Evolutionary conservation across 345 rosid genomes (phyloP).

Genomic region (Sisymbrium altissimum): DNA sequence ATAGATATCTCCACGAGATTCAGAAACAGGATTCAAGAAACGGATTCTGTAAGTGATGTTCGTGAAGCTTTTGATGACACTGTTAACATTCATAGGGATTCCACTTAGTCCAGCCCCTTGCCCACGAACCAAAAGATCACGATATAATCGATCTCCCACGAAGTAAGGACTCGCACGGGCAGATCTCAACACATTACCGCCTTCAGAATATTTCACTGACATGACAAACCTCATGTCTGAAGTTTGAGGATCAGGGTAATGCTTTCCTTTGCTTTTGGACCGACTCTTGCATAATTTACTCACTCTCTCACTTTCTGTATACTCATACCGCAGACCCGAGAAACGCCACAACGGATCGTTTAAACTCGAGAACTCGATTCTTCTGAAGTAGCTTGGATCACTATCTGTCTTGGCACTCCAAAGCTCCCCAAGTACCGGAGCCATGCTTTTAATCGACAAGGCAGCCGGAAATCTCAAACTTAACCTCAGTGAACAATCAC

Average conservation of each 20-base stretch:
- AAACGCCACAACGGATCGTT: slow-evolving; percentile 27
- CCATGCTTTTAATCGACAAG: slow-evolving; percentile 45
- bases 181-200: slow-evolving; percentile 32
- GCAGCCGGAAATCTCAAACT: slow-evolving; percentile 58
- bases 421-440: slow-evolving; percentile 52
- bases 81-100: slow-evolving; percentile 24
- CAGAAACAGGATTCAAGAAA: slow-evolving; percentile 27
- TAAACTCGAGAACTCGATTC: slow-evolving; percentile 46
- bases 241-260: slow-evolving; percentile 54
- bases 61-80: slow-evolving; percentile 36
- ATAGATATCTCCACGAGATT: slow-evolving; percentile 44
- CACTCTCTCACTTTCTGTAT: slow-evolving; percentile 46
- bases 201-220: slow-evolving; percentile 43
- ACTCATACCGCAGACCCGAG: slow-evolving; percentile 51
- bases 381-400: slow-evolving; percentile 47
- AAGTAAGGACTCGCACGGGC: slow-evolving; percentile 64
- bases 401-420: slow-evolving; percentile 49
- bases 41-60: slow-evolving; percentile 67
- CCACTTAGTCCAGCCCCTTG: slow-evolving; percentile 7
- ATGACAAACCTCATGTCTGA: slow-evolving; percentile 68
- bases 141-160: slow-evolving; percentile 51
- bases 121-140: slow-evolving; percentile 1
- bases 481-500: slow-evolving; percentile 65
- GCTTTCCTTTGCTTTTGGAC: slow-evolving; percentile 42
- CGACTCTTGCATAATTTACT: slow-evolving; percentile 39